Base-by-base conservation (phyloP, 2,329 filamentous ascomycete species). In the Cladophialophora chaetospira region DNA sequence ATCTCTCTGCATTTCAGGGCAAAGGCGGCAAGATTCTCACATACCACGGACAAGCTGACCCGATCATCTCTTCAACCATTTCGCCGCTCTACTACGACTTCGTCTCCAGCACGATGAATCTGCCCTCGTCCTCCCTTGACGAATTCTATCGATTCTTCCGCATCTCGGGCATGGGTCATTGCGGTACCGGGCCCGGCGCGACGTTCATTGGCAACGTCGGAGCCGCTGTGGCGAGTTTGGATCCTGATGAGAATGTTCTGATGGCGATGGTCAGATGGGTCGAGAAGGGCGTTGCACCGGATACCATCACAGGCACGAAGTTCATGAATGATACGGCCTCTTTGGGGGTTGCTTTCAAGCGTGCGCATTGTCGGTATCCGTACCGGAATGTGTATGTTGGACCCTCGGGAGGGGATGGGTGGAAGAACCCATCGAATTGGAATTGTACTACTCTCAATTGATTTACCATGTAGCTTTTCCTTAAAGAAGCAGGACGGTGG, bases 161-260 rank as follows among this genome's bases (percentile, higher is more conserved):
- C 17, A 73, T 84, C n/a, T 79, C 80, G 0, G 81, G 81, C 0
- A 79, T 82, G 77, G 70, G 69, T 9, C 81, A 83, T 66, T 83
- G 81, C 62, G 54, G 55, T 2, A 61, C 64, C 1, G 77, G 76
- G 4, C 69, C 72, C n/a, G 73, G 77, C 36, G 71, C 76, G 2
- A 72, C 74, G 63, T 72, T 70, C 59, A 72, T 80, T 61, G 73
- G 70, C 62, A 57, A 76, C 69, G 66, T 67, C 58, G 53, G 21
- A 47, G 3, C 5, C 21, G 1, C 64, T 60, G 5, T 69, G 60
- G 38, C 62, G 21, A 56, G 49, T 29, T 17, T 46, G 4, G 53
- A 46, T 17, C 65, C 71, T 2, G 67, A 73, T 31, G 70, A 76
- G 58, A 80, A 81, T 63, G 76, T 79, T 11, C 70, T 83, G 42